A percentile compares a stretch with the other conserved stretches of the same genome.
Evolutionary conservation across 179 eudicot species (phyloP).

Genomic region (Monotropa hypopitys): DNA sequence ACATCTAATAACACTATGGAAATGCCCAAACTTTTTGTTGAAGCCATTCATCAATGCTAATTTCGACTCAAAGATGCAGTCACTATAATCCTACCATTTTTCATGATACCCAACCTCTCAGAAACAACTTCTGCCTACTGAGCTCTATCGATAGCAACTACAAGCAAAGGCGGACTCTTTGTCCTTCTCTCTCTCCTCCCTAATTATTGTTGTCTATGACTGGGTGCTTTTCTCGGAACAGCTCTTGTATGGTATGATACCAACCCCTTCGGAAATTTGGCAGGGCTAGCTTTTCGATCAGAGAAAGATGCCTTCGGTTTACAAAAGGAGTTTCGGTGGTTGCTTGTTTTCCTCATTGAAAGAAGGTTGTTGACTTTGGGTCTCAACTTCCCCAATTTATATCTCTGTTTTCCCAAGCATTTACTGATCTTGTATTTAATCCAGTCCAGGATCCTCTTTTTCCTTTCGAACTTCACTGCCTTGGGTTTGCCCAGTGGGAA

Average conservation of each 20-base stretch:
- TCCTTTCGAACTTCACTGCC: slow-evolving; percentile 20
- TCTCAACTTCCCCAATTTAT: slow-evolving; percentile 26
- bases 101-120: neutral
- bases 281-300: slow-evolving; percentile 3
- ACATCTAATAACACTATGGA: too few species aligned
- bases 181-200: slow-evolving; percentile 39
- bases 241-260: slow-evolving; percentile 85
- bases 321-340: neutral
- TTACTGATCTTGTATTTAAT: slow-evolving; percentile 27
- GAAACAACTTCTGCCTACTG: neutral
- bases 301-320: slow-evolving; percentile 7
- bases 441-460: slow-evolving; percentile 30
- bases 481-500: slow-evolving; percentile 12
- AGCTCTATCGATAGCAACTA: neutral
- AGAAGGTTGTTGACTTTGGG: slow-evolving; percentile 16
- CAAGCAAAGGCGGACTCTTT: slow-evolving; percentile 40
- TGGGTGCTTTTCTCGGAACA: slow-evolving; percentile 26
- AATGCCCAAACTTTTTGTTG: too few species aligned
- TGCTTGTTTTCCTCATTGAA: slow-evolving; percentile 14
- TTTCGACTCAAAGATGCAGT: too few species aligned
- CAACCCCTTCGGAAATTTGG: slow-evolving; percentile 36
- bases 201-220: slow-evolving; percentile 11
- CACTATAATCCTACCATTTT: too few species aligned
- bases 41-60: too few species aligned
- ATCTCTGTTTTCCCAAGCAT: slow-evolving; percentile 15